Evolutionary conservation across 768 basidiomycete genomes (phyloP).

Genomic region (Boletus reticulatus): DNA sequence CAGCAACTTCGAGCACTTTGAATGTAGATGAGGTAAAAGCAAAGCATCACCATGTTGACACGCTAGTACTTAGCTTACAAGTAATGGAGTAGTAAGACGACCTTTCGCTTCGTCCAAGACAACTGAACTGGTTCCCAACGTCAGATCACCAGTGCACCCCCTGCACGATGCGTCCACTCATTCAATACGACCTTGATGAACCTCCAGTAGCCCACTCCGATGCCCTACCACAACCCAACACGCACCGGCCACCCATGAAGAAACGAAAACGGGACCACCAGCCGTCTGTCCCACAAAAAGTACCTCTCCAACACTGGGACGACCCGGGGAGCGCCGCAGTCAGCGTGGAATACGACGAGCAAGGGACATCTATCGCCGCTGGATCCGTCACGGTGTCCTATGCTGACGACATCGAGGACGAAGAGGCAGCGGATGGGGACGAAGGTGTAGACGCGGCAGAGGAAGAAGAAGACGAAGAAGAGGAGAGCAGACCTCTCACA

Average conservation of each 20-base stretch:
- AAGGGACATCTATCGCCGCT: neutral
- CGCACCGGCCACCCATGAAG: conserved; percentile 42
- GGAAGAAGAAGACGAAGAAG: conserved; percentile 41
- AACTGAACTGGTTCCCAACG: too few species aligned
- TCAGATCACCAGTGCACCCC: neutral
- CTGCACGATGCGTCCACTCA: conserved; percentile 24
- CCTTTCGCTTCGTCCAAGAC: too few species aligned
- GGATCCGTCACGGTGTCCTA: neutral
- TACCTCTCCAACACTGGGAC: conserved; percentile 42
- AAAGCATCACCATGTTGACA: too few species aligned
- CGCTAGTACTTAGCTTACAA: too few species aligned
- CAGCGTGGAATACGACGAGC: conserved; percentile 34
- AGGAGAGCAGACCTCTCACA: conserved; percentile 62
- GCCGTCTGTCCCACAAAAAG: neutral
- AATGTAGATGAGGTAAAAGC: too few species aligned
- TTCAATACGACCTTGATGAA: conserved; percentile 29
- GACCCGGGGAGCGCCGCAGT: conserved; percentile 32
- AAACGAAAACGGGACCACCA: conserved; percentile 43
- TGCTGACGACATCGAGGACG: conserved; percentile 14
- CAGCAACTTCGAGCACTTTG: too few species aligned
- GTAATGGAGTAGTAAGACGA: too few species aligned
- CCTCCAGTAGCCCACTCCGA: neutral
- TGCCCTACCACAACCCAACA: neutral
- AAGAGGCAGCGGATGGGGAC: conserved; percentile 16
- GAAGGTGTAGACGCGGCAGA: conserved; percentile 29